Base-by-base conservation (phyloP, 495 filamentous ascomycete species). In the Penicillium steckii region DNA sequence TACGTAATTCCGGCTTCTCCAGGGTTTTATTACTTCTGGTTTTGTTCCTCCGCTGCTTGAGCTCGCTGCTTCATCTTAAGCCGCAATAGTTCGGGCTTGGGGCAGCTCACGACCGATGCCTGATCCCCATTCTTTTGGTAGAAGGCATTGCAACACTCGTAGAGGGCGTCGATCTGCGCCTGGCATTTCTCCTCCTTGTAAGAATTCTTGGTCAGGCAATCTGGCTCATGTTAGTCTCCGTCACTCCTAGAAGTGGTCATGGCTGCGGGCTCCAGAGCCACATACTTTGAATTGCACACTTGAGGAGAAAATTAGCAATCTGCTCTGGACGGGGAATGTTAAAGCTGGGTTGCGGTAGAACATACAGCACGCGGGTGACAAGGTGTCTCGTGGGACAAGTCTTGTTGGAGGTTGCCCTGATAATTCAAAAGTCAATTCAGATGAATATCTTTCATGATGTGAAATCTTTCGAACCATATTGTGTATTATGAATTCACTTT, bases 91-190 rank as follows among this genome's bases (percentile, higher is more conserved):
- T 70, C 80, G 32, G 88, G 77, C 62, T 95, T 95, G 2, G 94
- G 94, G 62, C 94, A 99, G 73, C 90, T 93, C 9, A 82, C 82
- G 2, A 85, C 87, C 25, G 80, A 81, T 10, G 90, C 90, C 15
- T 82, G 71, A 37, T 96, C 88, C 5, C 95, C 93, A 45, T 86
- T 80, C 46, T 80, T 77, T 64, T 85, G 69, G 72, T 99, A 97
- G 69, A 99, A 95, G 25, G 80, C 76, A 56, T 91, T 85, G 70
- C 94, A 99, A 67, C 94, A 99, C 62, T 94, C 86, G 66, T 97
- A 99, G 19, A 99, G 73, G n/a, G 90, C 88, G 65, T 96, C 87
- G 42, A 99, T 81, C 59, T 94, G 77, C 9, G 77, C 66, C 54
- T 83, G 76, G 70, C 94, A 99, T 62, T 86, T 95, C 21, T 82